These are phyloP conservation scores for Cotoneaster glaucophyllus DNA, from an alignment of 306 rosid genomes.

Conservation along the genomic window DNA sequence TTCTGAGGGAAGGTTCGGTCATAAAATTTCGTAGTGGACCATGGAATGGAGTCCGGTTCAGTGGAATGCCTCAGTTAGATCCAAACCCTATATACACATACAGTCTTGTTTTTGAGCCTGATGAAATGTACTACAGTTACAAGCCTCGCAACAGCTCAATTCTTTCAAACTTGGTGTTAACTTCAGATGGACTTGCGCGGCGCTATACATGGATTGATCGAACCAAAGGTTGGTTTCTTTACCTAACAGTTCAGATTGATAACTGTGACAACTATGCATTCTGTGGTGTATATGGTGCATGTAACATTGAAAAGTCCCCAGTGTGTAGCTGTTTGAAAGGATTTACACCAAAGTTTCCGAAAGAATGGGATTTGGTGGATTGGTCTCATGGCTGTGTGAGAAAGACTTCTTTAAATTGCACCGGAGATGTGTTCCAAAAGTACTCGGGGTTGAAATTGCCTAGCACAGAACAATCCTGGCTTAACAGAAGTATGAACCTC, in stretches of 20 bases:
- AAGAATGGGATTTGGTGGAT: conserved; percentile 15
- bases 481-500: conserved; percentile 16
- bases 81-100: conserved; percentile 9
- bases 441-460: conserved; percentile 25
- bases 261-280: conserved; percentile 35
- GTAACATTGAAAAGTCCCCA: conserved; percentile 15
- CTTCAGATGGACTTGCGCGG: background rate
- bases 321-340: conserved; percentile 44
- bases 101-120: conserved; percentile 20
- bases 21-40: background rate
- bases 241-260: background rate
- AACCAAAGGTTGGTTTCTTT: background rate
- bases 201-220: conserved; percentile 9
- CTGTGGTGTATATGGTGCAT: conserved; percentile 42
- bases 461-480: background rate
- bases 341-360: conserved; percentile 20
- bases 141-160: conserved; percentile 15
- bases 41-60: background rate
- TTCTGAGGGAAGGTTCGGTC: background rate
- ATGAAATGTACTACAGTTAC: conserved; percentile 34
- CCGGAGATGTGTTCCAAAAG: conserved; percentile 20
- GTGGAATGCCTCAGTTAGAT: background rate
- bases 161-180: conserved; percentile 34
- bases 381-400: conserved; percentile 40
- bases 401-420: conserved; percentile 20